These are phyloP conservation scores for Penicillium hesseltinei DNA, from an alignment of 2,329 filamentous ascomycete species.

Conservation along the genomic window DNA sequence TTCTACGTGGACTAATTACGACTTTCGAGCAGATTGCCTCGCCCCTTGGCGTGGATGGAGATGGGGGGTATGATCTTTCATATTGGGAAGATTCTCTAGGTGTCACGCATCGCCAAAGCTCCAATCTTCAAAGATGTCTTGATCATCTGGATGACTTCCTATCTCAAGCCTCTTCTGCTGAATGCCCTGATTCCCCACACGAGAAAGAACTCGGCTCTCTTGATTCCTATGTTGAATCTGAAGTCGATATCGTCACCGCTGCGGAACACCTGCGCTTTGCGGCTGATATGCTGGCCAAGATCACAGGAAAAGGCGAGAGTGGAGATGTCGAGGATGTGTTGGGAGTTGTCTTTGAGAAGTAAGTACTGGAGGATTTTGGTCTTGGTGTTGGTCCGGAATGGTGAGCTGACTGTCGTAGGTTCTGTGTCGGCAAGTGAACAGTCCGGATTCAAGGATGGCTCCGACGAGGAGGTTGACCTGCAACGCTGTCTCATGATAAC, in stretches of 20 bases:
- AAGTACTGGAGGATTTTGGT: constrained; percentile 39
- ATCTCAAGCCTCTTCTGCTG: constrained; percentile 47
- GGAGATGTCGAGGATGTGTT: constrained; percentile 94
- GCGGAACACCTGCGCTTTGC: constrained; percentile 84
- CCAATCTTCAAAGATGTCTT: constrained; percentile 73
- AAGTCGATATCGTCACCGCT: constrained; percentile 79
- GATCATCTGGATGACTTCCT: constrained; percentile 72
- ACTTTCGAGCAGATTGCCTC: constrained; percentile 58
- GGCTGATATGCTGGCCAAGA: constrained; percentile 74
- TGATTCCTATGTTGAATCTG: constrained; percentile 19
- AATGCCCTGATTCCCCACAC: constrained; percentile 5
- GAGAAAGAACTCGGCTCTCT: constrained; percentile 12
- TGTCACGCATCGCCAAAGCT: constrained; percentile 83
- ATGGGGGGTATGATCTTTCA: constrained; percentile 54
- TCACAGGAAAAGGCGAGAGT: constrained; percentile 79
- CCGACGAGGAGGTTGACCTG: neutral
- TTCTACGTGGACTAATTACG: constrained; percentile 65
- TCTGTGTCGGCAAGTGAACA: constrained; percentile 56
- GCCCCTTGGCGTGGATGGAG: constrained; percentile 34
- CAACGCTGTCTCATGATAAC: neutral
- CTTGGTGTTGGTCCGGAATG: constrained; percentile 3
- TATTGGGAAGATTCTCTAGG: constrained; percentile 82
- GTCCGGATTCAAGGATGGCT: neutral
- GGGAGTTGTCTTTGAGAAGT: constrained; percentile 98
- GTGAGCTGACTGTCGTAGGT: constrained; percentile 41